Percentiles rank a stretch among this genome's conserved stretches.
These are phyloP conservation scores for Lactarius hengduanensis DNA, from an alignment of 768 basidiomycete species.

Conservation along the genomic window DNA sequence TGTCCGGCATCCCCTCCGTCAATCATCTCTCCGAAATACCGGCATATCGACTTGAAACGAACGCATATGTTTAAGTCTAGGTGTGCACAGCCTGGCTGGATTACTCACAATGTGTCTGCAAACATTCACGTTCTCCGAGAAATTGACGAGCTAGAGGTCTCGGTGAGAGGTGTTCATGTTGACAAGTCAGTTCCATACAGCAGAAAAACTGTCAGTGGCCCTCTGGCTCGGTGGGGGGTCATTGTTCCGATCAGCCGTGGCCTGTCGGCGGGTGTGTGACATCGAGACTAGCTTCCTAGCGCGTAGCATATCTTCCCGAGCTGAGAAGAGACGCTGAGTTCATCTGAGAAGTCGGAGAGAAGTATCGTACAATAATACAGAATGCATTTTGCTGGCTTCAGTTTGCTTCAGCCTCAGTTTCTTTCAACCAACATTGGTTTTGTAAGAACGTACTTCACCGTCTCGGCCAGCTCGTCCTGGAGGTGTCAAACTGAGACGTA, in stretches of 20 bases:
- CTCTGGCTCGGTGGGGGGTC: conserved; percentile 66
- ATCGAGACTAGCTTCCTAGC: conserved; percentile 53
- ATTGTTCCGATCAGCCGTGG: conserved; percentile 43
- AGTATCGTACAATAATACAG: conserved; percentile 70
- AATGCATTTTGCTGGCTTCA: conserved; percentile 74
- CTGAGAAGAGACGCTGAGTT: conserved; percentile 37
- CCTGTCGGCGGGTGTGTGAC: conserved; percentile 46
- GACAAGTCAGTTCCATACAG: conserved; percentile 42
- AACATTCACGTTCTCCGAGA: conserved; percentile 54
- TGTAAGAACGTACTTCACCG: conserved; percentile 49
- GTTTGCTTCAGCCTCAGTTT: conserved; percentile 8
- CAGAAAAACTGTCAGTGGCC: conserved; percentile 58
- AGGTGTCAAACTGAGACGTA: conserved; percentile 17
- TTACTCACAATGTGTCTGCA: conserved; percentile 72
- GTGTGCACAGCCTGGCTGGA: neutral
- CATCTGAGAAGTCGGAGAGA: neutral
- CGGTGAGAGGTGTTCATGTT: conserved; percentile 29
- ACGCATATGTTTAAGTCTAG: neutral
- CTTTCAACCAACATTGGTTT: neutral
- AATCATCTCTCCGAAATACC: conserved; percentile 75
- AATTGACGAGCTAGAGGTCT: conserved; percentile 43
- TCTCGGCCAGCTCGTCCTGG: conserved; percentile 79
- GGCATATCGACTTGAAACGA: conserved; percentile 60
- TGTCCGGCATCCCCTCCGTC: conserved; percentile 46
- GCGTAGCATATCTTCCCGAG: conserved; percentile 68